Evolutionary conservation across 2,329 filamentous ascomycete genomes (phyloP).

Genomic region (Curvularia hawaiiensis): DNA sequence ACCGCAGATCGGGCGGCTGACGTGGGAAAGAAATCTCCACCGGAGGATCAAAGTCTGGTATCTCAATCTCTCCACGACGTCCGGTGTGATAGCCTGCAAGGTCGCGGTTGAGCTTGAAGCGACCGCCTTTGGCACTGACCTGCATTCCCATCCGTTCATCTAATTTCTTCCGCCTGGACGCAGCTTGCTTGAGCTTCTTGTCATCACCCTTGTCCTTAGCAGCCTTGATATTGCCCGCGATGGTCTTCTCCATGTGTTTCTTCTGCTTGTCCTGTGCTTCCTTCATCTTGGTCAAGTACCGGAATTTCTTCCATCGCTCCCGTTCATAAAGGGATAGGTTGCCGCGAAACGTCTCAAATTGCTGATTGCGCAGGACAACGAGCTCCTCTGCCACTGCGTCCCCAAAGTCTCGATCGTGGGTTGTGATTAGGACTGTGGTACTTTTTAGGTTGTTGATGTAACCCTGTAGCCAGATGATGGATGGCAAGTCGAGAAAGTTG

Average conservation of each 20-base stretch:
- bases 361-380: conserved; percentile 74
- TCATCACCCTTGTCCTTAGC: conserved; percentile 80
- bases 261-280: conserved; percentile 82
- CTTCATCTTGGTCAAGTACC: conserved; percentile 74
- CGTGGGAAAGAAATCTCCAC: conserved; percentile 65
- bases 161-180: conserved; percentile 81
- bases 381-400: conserved; percentile 77
- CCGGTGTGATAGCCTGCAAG: conserved; percentile 57
- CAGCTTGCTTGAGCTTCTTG: conserved; percentile 85
- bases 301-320: conserved; percentile 69
- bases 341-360: conserved; percentile 75
- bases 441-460: conserved; percentile 65
- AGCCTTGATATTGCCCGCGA: conserved; percentile 73
- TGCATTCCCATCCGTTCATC: conserved; percentile 81
- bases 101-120: conserved; percentile 83
- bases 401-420: conserved; percentile 82
- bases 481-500: conserved; percentile 82
- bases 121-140: conserved; percentile 70
- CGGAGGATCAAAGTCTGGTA: conserved; percentile 63
- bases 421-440: conserved; percentile 76
- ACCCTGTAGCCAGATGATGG: conserved; percentile 82
- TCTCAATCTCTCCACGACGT: conserved; percentile 70
- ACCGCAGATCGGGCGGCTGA: conserved; percentile 70
- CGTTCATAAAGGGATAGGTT: conserved; percentile 74
- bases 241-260: conserved; percentile 79